Evolutionary conservation across 495 filamentous ascomycete species (phyloP).

Genomic region (Chaetomium cochliodes): DNA sequence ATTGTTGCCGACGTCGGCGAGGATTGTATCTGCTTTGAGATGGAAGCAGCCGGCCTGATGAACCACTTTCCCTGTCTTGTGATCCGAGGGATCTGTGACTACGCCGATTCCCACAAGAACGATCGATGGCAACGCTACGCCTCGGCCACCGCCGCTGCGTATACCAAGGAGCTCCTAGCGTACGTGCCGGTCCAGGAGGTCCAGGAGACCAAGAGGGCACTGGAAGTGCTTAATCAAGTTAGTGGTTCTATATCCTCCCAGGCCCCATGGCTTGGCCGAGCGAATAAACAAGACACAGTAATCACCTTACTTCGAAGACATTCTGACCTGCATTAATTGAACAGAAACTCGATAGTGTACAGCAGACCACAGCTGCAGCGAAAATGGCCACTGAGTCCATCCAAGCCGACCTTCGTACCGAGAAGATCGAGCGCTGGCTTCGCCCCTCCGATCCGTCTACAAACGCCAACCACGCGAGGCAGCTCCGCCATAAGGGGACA

Average conservation of each 20-base stretch:
- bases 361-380: slow-evolving; percentile 14
- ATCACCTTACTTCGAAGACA: not conserved
- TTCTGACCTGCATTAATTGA: not conserved
- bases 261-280: not conserved
- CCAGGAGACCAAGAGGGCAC: not conserved
- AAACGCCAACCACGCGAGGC: slow-evolving; percentile 9
- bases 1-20: no score
- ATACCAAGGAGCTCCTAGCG: slow-evolving; percentile 30
- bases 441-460: slow-evolving; percentile 16
- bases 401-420: slow-evolving; percentile 7
- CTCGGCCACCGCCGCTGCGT: slow-evolving; percentile 35
- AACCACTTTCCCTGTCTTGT: slow-evolving; percentile 34
- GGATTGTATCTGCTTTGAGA: no score
- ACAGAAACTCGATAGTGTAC: slow-evolving; percentile 11
- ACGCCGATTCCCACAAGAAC: slow-evolving; percentile 24
- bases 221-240: slow-evolving; percentile 4
- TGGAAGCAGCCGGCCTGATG: slow-evolving; percentile 5
- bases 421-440: slow-evolving; percentile 17
- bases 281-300: not conserved
- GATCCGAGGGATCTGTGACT: slow-evolving; percentile 46
- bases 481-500: slow-evolving; percentile 13
- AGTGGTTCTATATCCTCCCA: slow-evolving; percentile 4
- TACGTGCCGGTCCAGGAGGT: slow-evolving; percentile 8
- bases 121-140: slow-evolving; percentile 40
- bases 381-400: slow-evolving; percentile 15